Evolutionary conservation across 1,284 basidiomycete species (phyloP), one percentile per base, ranked within the genome.

Genomic region (Leccinum pallidistipes): DNA sequence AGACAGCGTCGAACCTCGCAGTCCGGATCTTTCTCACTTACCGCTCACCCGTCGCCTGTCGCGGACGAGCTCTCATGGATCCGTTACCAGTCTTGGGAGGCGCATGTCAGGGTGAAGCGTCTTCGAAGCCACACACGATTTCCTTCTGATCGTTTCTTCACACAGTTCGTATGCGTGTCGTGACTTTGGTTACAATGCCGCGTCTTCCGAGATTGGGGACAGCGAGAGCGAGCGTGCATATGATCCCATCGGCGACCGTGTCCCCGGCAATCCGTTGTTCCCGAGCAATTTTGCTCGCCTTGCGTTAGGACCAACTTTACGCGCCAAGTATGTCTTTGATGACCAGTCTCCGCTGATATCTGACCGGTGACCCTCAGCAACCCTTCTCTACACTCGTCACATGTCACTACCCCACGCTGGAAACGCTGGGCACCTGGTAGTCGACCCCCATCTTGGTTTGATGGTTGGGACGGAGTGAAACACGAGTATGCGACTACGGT

Each of bases 271-370:
- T 64, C 88, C 88, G 9, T 74, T 90, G 11, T 90, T 90, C 74
- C 86, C 85, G 10, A 86, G 80, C 62, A 84, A 81, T 70, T 90
- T 90, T 73, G 83, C 87, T 45, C 79, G 82, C 60, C 74, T 90
- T 63, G 81, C 83, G 29, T 66, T 79, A 21, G 80, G 80, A 29
- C 87, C 87, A 40, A 87, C 86, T 12, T 73, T 89, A 66, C 74
- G 77, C 16, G 80, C 81, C 21, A 84, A 82, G 86, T 86, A 67
- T 65, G 81, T 65, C 12, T 38, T 24, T 21, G 4, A 27, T 47
- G 47, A 5, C 5, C 54, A 16, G 38, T 56, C 0, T 53, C 56
- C 11, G n/a, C 55, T 62, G 34, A 62, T 31, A 29, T 50, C 38
- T 53, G 11, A 31, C n/a, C 10, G 50, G 18, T 45, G 43, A 21